Evolutionary conservation across 371 early-diverging fungal species (phyloP).

Genomic region (Scutellospora calospora): DNA sequence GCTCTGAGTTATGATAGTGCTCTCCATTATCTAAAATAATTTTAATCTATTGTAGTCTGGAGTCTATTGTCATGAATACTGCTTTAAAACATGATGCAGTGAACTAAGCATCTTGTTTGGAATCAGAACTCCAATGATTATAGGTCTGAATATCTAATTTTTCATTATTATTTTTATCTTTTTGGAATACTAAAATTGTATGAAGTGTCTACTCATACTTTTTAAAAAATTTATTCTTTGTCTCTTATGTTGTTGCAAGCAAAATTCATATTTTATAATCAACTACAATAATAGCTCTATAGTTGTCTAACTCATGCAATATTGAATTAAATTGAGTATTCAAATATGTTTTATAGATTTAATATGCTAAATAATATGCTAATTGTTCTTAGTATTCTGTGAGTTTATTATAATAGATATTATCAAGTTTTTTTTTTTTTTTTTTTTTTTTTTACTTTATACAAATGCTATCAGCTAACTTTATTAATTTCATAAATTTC

Average conservation of each 20-base stretch:
- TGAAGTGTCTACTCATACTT: neutral
- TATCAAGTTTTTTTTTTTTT: no score
- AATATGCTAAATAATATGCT: neutral
- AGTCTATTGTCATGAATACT: neutral
- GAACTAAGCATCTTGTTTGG: neutral
- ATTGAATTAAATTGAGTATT: conserved; percentile 13
- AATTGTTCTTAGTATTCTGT: conserved; percentile 7
- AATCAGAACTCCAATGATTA: conserved; percentile 22
- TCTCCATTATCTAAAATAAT: conserved; percentile 3
- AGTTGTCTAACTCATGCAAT: neutral
- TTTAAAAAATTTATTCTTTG: conserved; percentile 12
- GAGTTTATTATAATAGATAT: neutral
- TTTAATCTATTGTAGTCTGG: neutral
- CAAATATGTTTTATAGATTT: neutral
- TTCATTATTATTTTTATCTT: conserved; percentile 13
- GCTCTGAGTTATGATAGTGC: conserved; percentile 11
- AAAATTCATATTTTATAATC: conserved; percentile 25
- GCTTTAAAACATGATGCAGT: neutral
- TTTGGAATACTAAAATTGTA: neutral
- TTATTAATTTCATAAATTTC: no score
- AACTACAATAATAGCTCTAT: conserved; percentile 4
- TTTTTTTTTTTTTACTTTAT: no score
- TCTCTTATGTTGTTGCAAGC: neutral
- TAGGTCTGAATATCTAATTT: neutral
- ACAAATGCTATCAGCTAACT: no score